Base-by-base conservation (phyloP, 805 yeast species). In the Hanseniaspora lindneri region DNA sequence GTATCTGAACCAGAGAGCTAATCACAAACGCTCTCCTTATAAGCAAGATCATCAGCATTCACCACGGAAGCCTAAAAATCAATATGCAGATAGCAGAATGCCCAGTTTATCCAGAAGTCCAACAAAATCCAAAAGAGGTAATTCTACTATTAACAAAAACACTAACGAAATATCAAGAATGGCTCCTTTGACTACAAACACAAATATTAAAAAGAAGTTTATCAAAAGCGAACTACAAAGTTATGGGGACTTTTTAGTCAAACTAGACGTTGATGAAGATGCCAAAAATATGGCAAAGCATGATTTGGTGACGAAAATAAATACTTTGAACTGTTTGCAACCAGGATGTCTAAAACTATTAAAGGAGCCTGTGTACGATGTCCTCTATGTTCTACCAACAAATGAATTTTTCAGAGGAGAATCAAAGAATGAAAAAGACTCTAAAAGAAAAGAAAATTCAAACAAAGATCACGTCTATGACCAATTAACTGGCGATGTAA, bases 331-430 rank as follows among this genome's bases (percentile, higher is more conserved):
- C 11, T 46, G 43, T 39, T 33, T 46, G 9, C 33, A 39, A 17
- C 16, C 30, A 6, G 39, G 14, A 16, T 39, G 39, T 9, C 17
- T 46, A n/a, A 27, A 39, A 10, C 33, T 46, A 35, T 46, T 46
- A 28, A 46, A 46, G 19, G 36, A 37, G 13, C 49, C 49, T 24
- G 49, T 46, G 11, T 46, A 17, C 27, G 43, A 46, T 25, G 25
- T 46, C 7, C 23, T 46, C 11, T 46, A 46, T 39, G 43, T 29
- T 16, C 25, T 46, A 25, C 34, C 37, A n/a, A 23, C 35, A 34
- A 17, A 46, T 2, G 36, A 39, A 7, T 39, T 11, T 25, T 20
- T 23, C 4, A 21, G 30, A 27, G 30, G 30, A 27, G 30, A 9
- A 27, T n/a, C n/a, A n/a, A n/a, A n/a, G n/a, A n/a, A n/a, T 27